Evolutionary conservation across 1,284 basidiomycete species (phyloP).

Genomic region (Puccinia coronata): DNA sequence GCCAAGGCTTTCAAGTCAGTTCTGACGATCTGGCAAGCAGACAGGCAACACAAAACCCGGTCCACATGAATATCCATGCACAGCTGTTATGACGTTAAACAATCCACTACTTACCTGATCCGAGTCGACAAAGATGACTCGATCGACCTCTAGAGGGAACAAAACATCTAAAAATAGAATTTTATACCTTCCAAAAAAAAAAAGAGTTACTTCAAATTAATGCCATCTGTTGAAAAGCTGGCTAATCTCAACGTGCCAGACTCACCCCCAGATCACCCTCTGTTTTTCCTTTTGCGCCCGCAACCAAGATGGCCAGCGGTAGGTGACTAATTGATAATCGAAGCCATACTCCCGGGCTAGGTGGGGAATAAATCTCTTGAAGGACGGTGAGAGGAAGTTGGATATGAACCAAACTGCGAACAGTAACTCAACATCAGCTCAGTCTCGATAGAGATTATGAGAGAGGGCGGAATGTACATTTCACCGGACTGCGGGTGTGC

Average conservation of each 20-base stretch:
- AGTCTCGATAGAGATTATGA: not conserved
- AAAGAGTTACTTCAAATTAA: not conserved
- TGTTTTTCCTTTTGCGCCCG: conserved; percentile 96
- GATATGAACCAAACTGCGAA: conserved; percentile 87
- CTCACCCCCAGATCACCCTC: conserved; percentile 87
- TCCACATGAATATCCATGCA: not conserved
- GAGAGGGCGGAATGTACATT: conserved; percentile 62
- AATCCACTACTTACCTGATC: conserved; percentile 57
- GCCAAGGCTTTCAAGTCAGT: conserved; percentile 91
- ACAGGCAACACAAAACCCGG: conserved; percentile 1
- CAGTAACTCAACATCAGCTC: not conserved
- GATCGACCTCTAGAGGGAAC: conserved; percentile 96
- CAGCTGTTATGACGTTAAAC: not conserved
- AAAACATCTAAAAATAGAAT: conserved; percentile 97
- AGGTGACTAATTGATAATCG: conserved; percentile 94
- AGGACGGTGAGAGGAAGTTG: conserved; percentile 96
- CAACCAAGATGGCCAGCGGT: conserved; percentile 98
- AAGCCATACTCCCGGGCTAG: conserved; percentile 86
- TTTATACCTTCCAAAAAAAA: conserved; percentile 68
- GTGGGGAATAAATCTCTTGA: conserved; percentile 93
- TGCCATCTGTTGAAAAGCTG: not conserved
- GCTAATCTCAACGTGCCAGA: not conserved
- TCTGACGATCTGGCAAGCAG: conserved; percentile 80
- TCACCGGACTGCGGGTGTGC: conserved; percentile 88
- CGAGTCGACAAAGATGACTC: conserved; percentile 98